Conservation (phyloP, 73 alveolate species). For the Paramecium primaurelia region DNA sequence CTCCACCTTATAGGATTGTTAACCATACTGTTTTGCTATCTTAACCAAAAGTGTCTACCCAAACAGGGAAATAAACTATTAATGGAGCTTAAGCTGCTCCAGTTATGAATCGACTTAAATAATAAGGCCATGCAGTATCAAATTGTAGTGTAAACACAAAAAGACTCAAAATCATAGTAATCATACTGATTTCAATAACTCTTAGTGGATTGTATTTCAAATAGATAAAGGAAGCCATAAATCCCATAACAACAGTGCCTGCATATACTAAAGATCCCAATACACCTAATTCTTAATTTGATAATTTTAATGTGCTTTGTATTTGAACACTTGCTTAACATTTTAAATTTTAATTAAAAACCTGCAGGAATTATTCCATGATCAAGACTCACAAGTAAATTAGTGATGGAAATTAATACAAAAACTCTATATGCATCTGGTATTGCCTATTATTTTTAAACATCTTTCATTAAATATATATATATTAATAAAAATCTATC, state of each 20-base stretch:
- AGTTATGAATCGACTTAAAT: slow-evolving; percentile 60
- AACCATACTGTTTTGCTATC: slow-evolving; percentile 56
- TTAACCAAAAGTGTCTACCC: slow-evolving; percentile 68
- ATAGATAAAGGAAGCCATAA: slow-evolving; percentile 10
- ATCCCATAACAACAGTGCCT: slow-evolving; percentile 44
- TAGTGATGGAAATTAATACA: slow-evolving; percentile 20
- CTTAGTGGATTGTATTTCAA: slow-evolving; percentile 39
- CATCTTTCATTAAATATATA: background rate
- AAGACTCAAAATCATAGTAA: slow-evolving; percentile 29
- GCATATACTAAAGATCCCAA: slow-evolving; percentile 62
- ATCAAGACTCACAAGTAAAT: slow-evolving; percentile 87
- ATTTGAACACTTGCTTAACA: slow-evolving; percentile 69
- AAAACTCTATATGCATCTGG: slow-evolving; percentile 11
- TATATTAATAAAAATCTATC: background rate
- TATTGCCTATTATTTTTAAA: background rate
- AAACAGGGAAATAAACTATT: slow-evolving; percentile 75
- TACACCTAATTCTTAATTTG: slow-evolving; percentile 63
- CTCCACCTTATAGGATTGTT: slow-evolving; percentile 23
- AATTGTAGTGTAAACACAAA: slow-evolving; percentile 60
- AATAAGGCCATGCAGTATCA: slow-evolving; percentile 45
- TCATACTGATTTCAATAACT: slow-evolving; percentile 17
- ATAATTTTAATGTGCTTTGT: slow-evolving; percentile 73
- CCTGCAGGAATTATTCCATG: slow-evolving; percentile 97
- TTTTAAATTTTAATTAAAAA: background rate
- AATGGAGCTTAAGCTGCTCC: slow-evolving; percentile 71